A percentile compares a stretch with the other conserved stretches of the same genome.
Evolutionary conservation across 2,329 filamentous ascomycete genomes (phyloP).

Genomic region (Xylaria multiplex): DNA sequence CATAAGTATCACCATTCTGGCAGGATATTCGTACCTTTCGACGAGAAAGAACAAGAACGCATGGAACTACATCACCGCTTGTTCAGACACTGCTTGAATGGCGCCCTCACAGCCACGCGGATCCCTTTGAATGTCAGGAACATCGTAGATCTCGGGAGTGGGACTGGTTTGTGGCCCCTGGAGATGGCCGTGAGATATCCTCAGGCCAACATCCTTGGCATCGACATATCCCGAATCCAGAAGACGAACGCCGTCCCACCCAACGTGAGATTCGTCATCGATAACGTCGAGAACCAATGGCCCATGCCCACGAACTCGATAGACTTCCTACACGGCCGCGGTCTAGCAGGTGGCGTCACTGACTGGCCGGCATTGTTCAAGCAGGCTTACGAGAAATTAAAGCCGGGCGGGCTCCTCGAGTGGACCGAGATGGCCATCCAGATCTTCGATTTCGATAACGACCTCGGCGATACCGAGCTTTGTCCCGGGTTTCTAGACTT

Average conservation of each 20-base stretch:
- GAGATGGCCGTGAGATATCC: constrained; percentile 56
- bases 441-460: constrained; percentile 54
- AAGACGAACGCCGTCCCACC: constrained; percentile 60
- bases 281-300: constrained; percentile 64
- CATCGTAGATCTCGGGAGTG: constrained; percentile 57
- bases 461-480: constrained; percentile 46
- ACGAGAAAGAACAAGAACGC: constrained; percentile 44
- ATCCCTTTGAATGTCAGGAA: constrained; percentile 43
- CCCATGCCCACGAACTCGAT: constrained; percentile 44
- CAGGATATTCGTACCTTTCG: constrained; percentile 47
- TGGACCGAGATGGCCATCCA: constrained; percentile 55
- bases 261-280: constrained; percentile 68
- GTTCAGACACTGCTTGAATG: constrained; percentile 45
- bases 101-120: constrained; percentile 45
- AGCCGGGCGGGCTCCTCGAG: constrained; percentile 58
- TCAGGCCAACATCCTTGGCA: constrained; percentile 52
- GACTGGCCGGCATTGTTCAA: constrained; percentile 53
- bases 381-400: constrained; percentile 54
- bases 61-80: constrained; percentile 45
- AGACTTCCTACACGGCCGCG: constrained; percentile 58
- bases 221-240: constrained; percentile 56
- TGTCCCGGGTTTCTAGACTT: constrained; percentile 52
- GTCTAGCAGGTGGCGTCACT: constrained; percentile 57
- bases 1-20: constrained; percentile 46
- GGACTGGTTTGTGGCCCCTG: constrained; percentile 56